Percentiles rank a stretch among this genome's conserved stretches.
phyloP scores from a whole-genome alignment of 2,329 filamentous ascomycete genomes.

The Fusarium virguliforme region DNA sequence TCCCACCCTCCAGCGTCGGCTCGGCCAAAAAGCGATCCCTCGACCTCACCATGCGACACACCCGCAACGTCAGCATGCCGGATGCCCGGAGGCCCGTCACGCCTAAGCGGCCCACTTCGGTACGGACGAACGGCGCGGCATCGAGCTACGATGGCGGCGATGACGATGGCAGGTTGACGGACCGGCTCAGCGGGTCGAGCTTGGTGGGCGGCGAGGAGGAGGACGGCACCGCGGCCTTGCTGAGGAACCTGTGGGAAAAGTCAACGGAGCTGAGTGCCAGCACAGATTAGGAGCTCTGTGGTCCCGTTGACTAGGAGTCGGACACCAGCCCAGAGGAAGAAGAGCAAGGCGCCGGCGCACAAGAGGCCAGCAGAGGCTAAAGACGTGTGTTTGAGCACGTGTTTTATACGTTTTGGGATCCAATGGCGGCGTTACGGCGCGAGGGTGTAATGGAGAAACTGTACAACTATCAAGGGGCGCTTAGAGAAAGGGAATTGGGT shows the following conservation, averaged over 20 bases:
- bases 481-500: conserved; percentile 30
- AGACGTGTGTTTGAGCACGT: conserved; percentile 14
- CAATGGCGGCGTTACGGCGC: conserved; percentile 16
- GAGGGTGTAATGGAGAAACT: conserved; percentile 26
- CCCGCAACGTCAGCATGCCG: conserved; percentile 60
- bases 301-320: conserved; percentile 3
- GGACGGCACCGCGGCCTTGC: conserved; percentile 66
- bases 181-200: conserved; percentile 66
- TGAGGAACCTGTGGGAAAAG: conserved; percentile 76
- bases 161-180: conserved; percentile 60
- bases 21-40: conserved; percentile 56
- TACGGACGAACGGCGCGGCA: conserved; percentile 58
- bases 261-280: conserved; percentile 71
- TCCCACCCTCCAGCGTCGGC: conserved; percentile 61
- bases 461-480: conserved; percentile 29
- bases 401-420: conserved; percentile 26
- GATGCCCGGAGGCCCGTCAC: conserved; percentile 54
- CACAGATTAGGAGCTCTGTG: conserved; percentile 39
- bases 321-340: conserved; percentile 1
- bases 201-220: conserved; percentile 66
- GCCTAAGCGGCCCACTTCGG: conserved; percentile 56
- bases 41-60: conserved; percentile 55
- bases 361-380: conserved; percentile 60
- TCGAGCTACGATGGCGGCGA: conserved; percentile 66
- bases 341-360: conserved; percentile 3